Evolutionary conservation across 805 yeast species (phyloP).

Genomic region (Ogataea ganodermae): DNA sequence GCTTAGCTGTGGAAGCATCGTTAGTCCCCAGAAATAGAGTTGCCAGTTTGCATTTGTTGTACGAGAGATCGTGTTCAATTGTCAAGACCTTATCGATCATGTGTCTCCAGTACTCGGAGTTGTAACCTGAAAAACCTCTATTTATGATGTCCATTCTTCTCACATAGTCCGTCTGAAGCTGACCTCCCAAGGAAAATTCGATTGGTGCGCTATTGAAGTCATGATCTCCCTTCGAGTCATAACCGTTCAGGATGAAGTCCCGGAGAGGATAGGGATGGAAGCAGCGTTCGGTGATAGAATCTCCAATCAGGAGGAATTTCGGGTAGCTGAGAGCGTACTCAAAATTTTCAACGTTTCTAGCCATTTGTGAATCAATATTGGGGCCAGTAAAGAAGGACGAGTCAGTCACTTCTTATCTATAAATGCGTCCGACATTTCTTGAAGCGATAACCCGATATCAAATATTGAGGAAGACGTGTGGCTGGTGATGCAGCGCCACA

Average conservation of each 20-base stretch:
- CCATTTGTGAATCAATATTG: constrained; percentile 10
- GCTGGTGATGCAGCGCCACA: no score
- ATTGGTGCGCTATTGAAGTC: not conserved
- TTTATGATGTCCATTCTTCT: constrained; percentile 66
- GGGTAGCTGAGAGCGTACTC: constrained; percentile 23
- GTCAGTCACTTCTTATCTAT: constrained; percentile 4
- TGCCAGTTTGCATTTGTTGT: constrained; percentile 21
- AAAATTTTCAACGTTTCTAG: constrained; percentile 18
- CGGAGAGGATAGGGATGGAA: constrained; percentile 25
- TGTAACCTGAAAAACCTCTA: constrained; percentile 79
- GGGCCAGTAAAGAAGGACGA: no score
- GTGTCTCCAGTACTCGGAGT: constrained; percentile 55
- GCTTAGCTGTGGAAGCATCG: constrained; percentile 53
- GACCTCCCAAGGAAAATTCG: constrained; percentile 26
- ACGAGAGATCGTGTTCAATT: constrained; percentile 41
- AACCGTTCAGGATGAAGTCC: constrained; percentile 25
- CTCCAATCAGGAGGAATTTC: constrained; percentile 31
- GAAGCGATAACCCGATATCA: no score
- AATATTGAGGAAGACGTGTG: no score
- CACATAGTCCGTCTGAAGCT: constrained; percentile 41
- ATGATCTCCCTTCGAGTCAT: constrained; percentile 8
- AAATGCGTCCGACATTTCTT: no score
- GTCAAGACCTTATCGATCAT: constrained; percentile 52
- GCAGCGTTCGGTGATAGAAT: constrained; percentile 34
- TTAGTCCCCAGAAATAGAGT: constrained; percentile 64